phyloP scores from a whole-genome alignment of 257 asterid genomes.

The Rauvolfia tetraphylla region DNA sequence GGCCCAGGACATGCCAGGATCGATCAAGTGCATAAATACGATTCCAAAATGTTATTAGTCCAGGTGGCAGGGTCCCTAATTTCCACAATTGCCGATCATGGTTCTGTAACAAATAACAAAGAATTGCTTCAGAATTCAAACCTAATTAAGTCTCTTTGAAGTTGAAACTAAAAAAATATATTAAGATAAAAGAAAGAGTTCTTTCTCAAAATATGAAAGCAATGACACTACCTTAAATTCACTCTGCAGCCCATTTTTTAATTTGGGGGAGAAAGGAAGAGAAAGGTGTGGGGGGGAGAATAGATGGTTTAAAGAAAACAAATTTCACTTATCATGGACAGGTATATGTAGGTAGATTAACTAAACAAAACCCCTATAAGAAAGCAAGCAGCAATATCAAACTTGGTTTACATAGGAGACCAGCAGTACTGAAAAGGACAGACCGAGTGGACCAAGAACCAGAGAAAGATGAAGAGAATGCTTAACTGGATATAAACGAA shows the following conservation, averaged over 20 bases:
- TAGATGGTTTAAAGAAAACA: no score
- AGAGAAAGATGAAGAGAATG: background rate
- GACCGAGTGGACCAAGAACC: background rate
- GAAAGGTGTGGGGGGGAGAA: background rate
- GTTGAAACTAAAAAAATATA: background rate
- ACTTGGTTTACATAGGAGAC: background rate
- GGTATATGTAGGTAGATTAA: no score
- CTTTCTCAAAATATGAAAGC: background rate
- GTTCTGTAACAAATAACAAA: conserved; percentile 43
- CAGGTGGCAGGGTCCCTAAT: conserved; percentile 93
- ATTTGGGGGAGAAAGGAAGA: no score
- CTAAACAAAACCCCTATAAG: background rate
- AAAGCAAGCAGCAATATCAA: background rate
- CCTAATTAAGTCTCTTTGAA: conserved; percentile 1
- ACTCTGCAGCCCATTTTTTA: background rate
- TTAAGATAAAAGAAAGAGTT: background rate
- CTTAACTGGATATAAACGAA: background rate
- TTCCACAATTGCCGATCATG: conserved; percentile 83
- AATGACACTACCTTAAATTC: background rate
- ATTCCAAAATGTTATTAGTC: conserved; percentile 87
- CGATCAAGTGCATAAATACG: conserved; percentile 61
- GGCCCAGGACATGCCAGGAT: conserved; percentile 94
- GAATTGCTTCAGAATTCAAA: conserved; percentile 5
- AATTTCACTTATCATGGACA: background rate
- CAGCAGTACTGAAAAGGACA: background rate